Percentiles rank a stretch among this genome's conserved stretches.
These are phyloP conservation scores for Suillus occidentalis DNA, from an alignment of 768 basidiomycete genomes.

Conservation along the genomic window DNA sequence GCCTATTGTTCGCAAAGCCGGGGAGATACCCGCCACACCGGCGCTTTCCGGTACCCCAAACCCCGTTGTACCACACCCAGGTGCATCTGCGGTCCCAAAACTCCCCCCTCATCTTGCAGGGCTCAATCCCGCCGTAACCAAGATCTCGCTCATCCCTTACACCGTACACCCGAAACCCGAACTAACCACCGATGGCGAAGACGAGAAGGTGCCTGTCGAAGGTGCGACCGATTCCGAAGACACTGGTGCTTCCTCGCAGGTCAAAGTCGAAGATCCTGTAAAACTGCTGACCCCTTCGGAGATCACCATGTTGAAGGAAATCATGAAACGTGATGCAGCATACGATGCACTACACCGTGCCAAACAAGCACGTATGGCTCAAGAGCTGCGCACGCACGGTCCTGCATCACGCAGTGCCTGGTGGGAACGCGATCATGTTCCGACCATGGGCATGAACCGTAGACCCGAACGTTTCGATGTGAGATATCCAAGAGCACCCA, in stretches of 20 bases:
- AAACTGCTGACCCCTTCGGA: constrained; percentile 32
- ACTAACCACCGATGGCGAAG: constrained; percentile 22
- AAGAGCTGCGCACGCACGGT: constrained; percentile 47
- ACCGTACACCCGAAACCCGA: constrained; percentile 18
- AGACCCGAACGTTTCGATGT: constrained; percentile 49
- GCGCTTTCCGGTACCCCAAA: constrained; percentile 15
- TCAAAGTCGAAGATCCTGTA: constrained; percentile 26
- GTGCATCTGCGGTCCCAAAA: constrained; percentile 29
- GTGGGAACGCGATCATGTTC: constrained; percentile 60
- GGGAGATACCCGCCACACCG: constrained; percentile 15
- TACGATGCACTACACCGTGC: constrained; percentile 50
- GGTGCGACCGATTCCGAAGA: constrained; percentile 20
- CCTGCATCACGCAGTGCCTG: constrained; percentile 49
- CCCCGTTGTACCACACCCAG: constrained; percentile 25
- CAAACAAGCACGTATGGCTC: constrained; percentile 52
- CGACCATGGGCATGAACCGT: constrained; percentile 31
- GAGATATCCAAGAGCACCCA: constrained; percentile 52
- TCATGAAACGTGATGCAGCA: constrained; percentile 38
- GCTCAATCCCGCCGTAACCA: constrained; percentile 33
- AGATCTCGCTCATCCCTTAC: constrained; percentile 29
- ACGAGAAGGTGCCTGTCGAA: constrained; percentile 22
- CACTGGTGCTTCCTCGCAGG: constrained; percentile 6
- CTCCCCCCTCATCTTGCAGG: constrained; percentile 34
- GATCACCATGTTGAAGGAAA: constrained; percentile 31
- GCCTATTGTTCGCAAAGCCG: constrained; percentile 20